Evolutionary conservation across 2,329 filamentous ascomycete species (phyloP).

Genomic region (Trichoderma lentiforme): DNA sequence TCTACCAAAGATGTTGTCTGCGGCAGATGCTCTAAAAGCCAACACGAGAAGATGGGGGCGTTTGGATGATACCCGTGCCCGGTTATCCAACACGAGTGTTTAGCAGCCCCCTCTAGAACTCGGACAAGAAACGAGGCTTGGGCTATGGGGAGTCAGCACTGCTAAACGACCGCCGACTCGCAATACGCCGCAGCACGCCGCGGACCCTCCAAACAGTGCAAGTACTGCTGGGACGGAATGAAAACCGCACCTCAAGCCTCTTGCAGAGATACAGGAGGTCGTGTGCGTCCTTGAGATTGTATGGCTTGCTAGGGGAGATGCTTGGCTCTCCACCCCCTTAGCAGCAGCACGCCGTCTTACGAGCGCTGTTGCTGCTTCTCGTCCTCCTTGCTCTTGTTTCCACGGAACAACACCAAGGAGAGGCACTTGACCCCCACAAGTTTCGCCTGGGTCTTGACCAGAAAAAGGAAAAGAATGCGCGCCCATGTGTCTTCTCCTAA

Average conservation of each 20-base stretch:
- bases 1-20: background rate
- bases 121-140: background rate
- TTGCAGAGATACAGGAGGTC: background rate
- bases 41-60: background rate
- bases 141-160: background rate
- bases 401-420: background rate
- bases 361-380: background rate
- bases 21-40: background rate
- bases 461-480: constrained; percentile 18
- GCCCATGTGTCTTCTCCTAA: background rate
- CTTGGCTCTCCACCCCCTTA: background rate
- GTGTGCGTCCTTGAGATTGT: background rate
- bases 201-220: background rate
- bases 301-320: background rate
- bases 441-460: constrained; percentile 2
- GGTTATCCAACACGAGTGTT: background rate
- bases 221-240: background rate
- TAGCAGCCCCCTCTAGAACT: background rate
- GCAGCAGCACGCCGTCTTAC: background rate
- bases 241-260: background rate
- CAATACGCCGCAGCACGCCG: background rate
- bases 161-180: background rate
- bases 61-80: background rate
- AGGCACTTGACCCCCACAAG: background rate
- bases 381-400: background rate